Base-by-base conservation (phyloP, 306 rosid species). In the Lupinus albus region DNA sequence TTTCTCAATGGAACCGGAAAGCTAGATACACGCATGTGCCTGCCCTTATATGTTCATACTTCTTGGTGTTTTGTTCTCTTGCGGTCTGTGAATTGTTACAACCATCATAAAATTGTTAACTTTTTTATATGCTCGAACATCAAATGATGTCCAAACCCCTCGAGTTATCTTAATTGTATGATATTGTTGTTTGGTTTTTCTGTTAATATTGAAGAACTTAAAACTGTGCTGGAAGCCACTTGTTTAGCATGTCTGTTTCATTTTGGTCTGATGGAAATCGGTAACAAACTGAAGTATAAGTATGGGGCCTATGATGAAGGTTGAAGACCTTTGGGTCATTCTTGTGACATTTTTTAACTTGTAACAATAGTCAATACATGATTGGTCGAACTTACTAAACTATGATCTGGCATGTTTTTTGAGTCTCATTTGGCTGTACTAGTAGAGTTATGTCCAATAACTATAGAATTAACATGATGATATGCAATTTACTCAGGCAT, bases 401-500 rank as follows among this genome's bases (percentile, higher is more conserved):
- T 47, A 21, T 67, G 70, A 5, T 46, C 14, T 71, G 52, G 48
- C 59, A 4, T 42, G 1, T 30, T 17, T 14, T 33, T 15, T 16
- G 14, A 7, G 10, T 54, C 50, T 30, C 35, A 45, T 46, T 51
- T 51, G 52, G 35, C 70, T 51, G 8, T 35, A 20, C 25, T 20
- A 2, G 6, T 30, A 30, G 35, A 30, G 32, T 68, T 52, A n/a
- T 35, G 52, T 51, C 67, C 25, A 48, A 46, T 58, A 10, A 62
- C 4, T 11, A 5, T 17, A 41, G 44, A 64, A 51, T 47, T 63
- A 28, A 73, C 35, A 8, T 42, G 50, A 60, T 50, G 1, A 21
- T 21, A 44, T 50, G 17, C 21, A n/a, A 60, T 75, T 70, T 72
- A 56, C 56, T 41, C 65, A 93, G 98, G 82, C 91, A 93, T 71